A percentile compares a stretch with the other conserved stretches of the same genome.
These are phyloP conservation scores for Tetradesmus obliquus DNA, from an alignment of 139 green algal genomes.

Conservation along the genomic window DNA sequence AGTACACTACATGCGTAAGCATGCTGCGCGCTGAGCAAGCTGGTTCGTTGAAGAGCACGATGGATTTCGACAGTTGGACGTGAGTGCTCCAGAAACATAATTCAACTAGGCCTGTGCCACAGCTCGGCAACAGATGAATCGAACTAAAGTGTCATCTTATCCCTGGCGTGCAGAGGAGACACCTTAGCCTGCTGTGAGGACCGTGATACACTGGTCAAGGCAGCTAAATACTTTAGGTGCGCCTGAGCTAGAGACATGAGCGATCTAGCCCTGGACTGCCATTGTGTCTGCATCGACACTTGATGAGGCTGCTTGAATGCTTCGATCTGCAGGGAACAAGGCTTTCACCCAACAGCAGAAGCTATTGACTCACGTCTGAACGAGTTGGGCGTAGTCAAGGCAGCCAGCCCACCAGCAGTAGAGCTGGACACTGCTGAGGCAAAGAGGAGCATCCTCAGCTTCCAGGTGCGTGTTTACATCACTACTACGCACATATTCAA, in stretches of 20 bases:
- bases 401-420: not conserved
- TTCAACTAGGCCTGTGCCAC: not conserved
- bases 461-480: not conserved
- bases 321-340: constrained; percentile 10
- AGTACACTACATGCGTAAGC: not conserved
- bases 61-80: not conserved
- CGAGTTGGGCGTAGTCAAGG: not conserved
- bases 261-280: not conserved
- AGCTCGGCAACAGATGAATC: not conserved
- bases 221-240: not conserved
- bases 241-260: not conserved
- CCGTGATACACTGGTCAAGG: not conserved
- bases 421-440: not conserved
- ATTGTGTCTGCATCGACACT: not conserved
- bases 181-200: not conserved
- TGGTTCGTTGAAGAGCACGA: not conserved
- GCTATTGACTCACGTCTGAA: not conserved
- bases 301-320: not conserved
- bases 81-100: not conserved
- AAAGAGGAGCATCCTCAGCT: constrained; percentile 3
- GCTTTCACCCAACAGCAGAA: not conserved
- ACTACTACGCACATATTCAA: not conserved
- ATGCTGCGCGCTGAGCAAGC: not conserved
- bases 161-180: not conserved
- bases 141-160: not conserved